Evolutionary conservation across 176 grass and related monocot species (phyloP).

Genomic region (Miscanthus lutarioriparius): DNA sequence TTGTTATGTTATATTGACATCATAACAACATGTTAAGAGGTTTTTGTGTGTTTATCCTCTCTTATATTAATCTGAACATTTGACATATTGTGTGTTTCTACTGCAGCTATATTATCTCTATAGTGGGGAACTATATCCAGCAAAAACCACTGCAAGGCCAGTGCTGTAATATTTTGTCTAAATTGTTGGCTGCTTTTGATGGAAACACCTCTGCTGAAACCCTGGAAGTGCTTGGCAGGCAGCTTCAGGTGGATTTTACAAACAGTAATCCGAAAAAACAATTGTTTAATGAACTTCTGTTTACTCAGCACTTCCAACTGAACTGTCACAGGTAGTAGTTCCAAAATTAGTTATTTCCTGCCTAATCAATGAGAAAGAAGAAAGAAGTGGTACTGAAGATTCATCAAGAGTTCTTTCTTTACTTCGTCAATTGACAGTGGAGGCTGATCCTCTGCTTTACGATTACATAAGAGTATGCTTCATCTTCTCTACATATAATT

Average conservation of each 20-base stretch:
- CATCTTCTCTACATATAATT: conserved; percentile 34
- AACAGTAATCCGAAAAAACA: conserved; percentile 1
- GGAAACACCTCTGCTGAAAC: conserved; percentile 53
- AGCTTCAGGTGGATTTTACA: conserved; percentile 77
- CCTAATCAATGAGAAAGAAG: conserved; percentile 50
- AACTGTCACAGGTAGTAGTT: conserved; percentile 67
- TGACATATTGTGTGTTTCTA: conserved; percentile 2
- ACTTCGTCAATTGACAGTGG: conserved; percentile 75
- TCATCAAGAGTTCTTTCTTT: conserved; percentile 71
- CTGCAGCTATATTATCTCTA: conserved; percentile 92
- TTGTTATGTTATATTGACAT: conserved; percentile 12
- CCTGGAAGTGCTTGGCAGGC: conserved; percentile 64
- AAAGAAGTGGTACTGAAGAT: conserved; percentile 42
- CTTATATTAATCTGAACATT: conserved; percentile 28
- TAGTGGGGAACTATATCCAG: conserved; percentile 69
- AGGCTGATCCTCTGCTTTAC: conserved; percentile 70
- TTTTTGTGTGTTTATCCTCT: conserved; percentile 16
- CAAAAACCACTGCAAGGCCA: conserved; percentile 64
- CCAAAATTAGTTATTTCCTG: conserved; percentile 82
- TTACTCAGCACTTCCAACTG: conserved; percentile 14
- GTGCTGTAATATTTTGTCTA: conserved; percentile 86
- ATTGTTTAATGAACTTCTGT: not conserved
- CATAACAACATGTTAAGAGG: not conserved
- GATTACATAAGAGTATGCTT: conserved; percentile 85
- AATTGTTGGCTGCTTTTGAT: conserved; percentile 63